Evolutionary conservation across 371 early-diverging fungal species (phyloP).

Genomic region (Dichotomocladium elegans): DNA sequence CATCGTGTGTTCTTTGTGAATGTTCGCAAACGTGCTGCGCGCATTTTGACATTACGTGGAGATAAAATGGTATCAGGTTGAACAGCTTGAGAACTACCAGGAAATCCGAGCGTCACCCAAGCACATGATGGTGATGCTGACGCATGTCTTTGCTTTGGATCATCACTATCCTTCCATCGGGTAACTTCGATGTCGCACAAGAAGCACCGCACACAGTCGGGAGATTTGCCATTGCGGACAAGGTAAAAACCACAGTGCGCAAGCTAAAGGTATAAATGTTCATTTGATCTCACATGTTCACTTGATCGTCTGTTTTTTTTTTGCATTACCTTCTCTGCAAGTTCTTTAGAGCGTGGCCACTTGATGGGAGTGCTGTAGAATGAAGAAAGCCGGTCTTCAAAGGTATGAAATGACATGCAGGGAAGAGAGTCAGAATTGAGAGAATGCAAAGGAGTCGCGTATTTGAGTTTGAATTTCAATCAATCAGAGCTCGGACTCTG

Average conservation of each 20-base stretch:
- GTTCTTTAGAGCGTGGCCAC: slow-evolving; percentile 19
- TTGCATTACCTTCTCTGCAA: slow-evolving; percentile 16
- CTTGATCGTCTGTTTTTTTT: neutral
- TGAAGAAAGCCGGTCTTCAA: slow-evolving; percentile 19
- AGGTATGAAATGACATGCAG: too few species aligned
- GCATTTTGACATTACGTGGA: slow-evolving; percentile 8
- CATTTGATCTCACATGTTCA: neutral
- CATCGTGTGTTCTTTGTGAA: slow-evolving; percentile 22
- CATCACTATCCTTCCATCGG: slow-evolving; percentile 20
- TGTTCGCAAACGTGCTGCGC: slow-evolving; percentile 21
- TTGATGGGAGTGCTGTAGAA: slow-evolving; percentile 12
- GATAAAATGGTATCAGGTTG: neutral
- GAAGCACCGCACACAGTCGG: slow-evolving; percentile 25
- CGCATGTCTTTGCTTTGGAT: slow-evolving; percentile 23
- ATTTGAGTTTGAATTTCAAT: too few species aligned
- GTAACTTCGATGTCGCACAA: slow-evolving; percentile 27
- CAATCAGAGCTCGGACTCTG: too few species aligned
- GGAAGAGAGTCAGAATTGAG: too few species aligned
- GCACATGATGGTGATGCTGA: slow-evolving; percentile 23
- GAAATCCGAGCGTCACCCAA: slow-evolving; percentile 21
- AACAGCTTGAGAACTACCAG: slow-evolving; percentile 1
- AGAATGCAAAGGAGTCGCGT: too few species aligned
- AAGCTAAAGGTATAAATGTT: slow-evolving; percentile 12
- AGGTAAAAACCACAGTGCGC: slow-evolving; percentile 32
- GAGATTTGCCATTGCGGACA: slow-evolving; percentile 5